These are phyloP conservation scores for Coleophoma crateriformis DNA, from an alignment of 2,329 filamentous ascomycete species.

Conservation along the genomic window DNA sequence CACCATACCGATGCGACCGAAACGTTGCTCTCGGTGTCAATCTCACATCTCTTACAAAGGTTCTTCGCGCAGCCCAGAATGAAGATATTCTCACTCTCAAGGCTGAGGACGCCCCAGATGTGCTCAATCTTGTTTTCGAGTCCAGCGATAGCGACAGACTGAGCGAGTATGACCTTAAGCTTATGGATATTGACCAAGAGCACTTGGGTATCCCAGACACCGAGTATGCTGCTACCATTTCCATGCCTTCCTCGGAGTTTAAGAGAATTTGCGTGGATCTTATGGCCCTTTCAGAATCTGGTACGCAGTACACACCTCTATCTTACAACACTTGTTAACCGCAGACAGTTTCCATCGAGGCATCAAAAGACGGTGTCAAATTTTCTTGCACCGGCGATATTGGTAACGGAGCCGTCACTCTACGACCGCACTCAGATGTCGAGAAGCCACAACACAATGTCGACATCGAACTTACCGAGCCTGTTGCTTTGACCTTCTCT, in stretches of 20 bases:
- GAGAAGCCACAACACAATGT: slow-evolving; percentile 86
- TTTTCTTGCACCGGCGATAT: slow-evolving; percentile 93
- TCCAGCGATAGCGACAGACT: slow-evolving; percentile 81
- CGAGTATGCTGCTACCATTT: slow-evolving; percentile 90
- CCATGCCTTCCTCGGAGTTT: slow-evolving; percentile 86
- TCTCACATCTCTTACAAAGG: slow-evolving; percentile 92
- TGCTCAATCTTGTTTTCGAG: slow-evolving; percentile 94
- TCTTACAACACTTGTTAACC: no score
- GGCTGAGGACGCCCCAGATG: slow-evolving; percentile 94
- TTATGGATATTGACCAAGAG: slow-evolving; percentile 99
- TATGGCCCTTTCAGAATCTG: slow-evolving; percentile 88
- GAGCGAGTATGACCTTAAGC: slow-evolving; percentile 98
- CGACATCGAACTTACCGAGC: slow-evolving; percentile 85
- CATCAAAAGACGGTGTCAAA: slow-evolving; percentile 94
- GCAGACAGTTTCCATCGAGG: slow-evolving; percentile 79
- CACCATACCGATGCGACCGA: slow-evolving; percentile 94
- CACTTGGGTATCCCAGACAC: slow-evolving; percentile 98
- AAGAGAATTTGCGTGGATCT: slow-evolving; percentile 92
- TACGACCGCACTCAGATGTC: slow-evolving; percentile 81
- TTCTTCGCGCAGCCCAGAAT: slow-evolving; percentile 87
- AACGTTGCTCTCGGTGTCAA: slow-evolving; percentile 99
- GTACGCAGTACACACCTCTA: slow-evolving; percentile 44
- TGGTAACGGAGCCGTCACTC: slow-evolving; percentile 87
- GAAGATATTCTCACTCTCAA: slow-evolving; percentile 95
- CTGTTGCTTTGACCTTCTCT: slow-evolving; percentile 92